Base-by-base conservation (phyloP, 139 green algal genomes). In the Chlorella sp. region DNA sequence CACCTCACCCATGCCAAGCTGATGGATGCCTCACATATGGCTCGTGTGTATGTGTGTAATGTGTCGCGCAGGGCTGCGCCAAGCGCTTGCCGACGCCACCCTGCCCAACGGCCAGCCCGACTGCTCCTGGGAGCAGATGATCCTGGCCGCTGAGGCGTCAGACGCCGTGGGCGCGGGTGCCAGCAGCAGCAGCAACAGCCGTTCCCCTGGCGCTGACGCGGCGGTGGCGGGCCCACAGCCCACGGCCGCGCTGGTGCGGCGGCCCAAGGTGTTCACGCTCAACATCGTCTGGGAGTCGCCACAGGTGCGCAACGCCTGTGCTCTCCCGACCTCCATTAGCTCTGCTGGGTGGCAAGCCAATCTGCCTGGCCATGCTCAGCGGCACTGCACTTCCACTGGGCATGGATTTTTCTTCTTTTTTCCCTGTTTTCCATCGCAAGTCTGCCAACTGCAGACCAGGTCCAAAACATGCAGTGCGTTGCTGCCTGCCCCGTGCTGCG, bases 211-310 rank as follows among this genome's bases (percentile, higher is more conserved):
- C n/a, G n/a, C n/a, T n/a, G n/a, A n/a, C n/a, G n/a, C 42, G 10
- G 17, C 42, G 17, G 42, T 17, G 42, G 42, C 42, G 42, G 17
- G 42, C 42, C 26, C 62, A 32, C 32, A 69, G 34, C 49, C n/a
- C 55, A 30, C 60, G 34, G 77, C 76, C 24, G 71, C 62, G 55
- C 82, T 94, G 65, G 76, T 91, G 24, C 72, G 74, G 24, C 69
- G 65, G 31, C 90, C 90, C 1, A 35, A 36, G 2, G 85, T 95
- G 2, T 90, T 95, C 78, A 91, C 82, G 30, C 73, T 95, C 35
- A 85, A 75, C 5, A 33, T 93, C 2, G 86, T 88, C 49, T 95
- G 88, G 88, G 89, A 94, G 64, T 88, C 82, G 6, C 79, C 84
- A 0, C 78, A 89, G 81, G 83, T 88, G 68, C 23, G 81, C 26